Conservation (phyloP, 192 early-diverging fungal species). For the Dissophora globulifera region DNA sequence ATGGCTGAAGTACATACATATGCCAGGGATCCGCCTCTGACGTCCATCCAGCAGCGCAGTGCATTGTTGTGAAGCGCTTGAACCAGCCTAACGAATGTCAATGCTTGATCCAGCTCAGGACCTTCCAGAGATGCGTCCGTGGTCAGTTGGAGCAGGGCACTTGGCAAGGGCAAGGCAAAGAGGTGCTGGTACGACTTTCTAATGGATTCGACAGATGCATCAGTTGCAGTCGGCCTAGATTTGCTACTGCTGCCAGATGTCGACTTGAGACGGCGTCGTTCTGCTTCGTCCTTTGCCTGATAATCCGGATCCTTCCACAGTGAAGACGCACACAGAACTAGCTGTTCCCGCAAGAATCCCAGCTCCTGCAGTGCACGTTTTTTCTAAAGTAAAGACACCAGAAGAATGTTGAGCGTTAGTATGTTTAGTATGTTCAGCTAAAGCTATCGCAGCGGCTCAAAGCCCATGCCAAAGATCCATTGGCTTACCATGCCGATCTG, state of each 20-base stretch:
- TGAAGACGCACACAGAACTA: constrained; percentile 33
- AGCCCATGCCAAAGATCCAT: too few relatives aligned
- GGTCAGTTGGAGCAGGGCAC: not conserved
- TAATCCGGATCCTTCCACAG: constrained; percentile 19
- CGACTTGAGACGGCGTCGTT: not conserved
- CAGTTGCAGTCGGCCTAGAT: too few relatives aligned
- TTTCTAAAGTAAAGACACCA: too few relatives aligned
- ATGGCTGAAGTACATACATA: constrained; percentile 37
- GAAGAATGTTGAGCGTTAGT: too few relatives aligned
- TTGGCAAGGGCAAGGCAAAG: constrained; percentile 29
- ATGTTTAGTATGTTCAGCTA: too few relatives aligned
- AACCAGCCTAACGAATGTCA: constrained; percentile 45
- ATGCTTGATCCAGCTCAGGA: constrained; percentile 12
- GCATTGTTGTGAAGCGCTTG: constrained; percentile 56
- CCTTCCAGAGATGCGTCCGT: not conserved
- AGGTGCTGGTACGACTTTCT: constrained; percentile 33
- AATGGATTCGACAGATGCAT: constrained; percentile 12
- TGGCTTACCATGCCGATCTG: constrained; percentile 66
- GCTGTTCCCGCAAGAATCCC: constrained; percentile 38
- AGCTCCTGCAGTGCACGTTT: constrained; percentile 58
- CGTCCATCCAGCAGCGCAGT: constrained; percentile 57
- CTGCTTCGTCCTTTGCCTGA: not conserved
- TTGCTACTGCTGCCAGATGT: not conserved
- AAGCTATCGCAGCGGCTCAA: too few relatives aligned
- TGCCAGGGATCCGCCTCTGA: constrained; percentile 50